phyloP scores from a whole-genome alignment of 2,329 filamentous ascomycete species.

The Ophiostoma sp. region DNA sequence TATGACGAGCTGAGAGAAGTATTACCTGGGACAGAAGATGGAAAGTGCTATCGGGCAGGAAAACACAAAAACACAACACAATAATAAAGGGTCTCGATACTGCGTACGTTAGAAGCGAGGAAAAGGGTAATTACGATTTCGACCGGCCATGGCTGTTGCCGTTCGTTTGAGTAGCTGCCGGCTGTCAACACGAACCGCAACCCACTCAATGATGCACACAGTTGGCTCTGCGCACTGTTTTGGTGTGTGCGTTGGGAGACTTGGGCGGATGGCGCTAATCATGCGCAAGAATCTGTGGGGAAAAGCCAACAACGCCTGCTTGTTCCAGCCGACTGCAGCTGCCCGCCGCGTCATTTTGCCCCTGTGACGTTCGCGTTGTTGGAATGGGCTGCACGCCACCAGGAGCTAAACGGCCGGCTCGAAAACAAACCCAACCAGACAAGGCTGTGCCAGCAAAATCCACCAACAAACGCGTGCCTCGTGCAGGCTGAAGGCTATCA shows the following conservation, averaged over 20 bases:
- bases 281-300: constrained; percentile 18
- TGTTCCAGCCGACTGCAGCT: not conserved
- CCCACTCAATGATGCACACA: not conserved
- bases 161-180: not conserved
- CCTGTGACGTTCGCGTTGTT: constrained; percentile 8
- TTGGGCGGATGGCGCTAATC: not conserved
- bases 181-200: not conserved
- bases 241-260: not conserved
- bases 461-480: not conserved
- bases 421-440: not conserved
- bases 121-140: not conserved
- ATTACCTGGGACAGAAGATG: not conserved
- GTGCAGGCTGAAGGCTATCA: not conserved
- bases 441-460: constrained; percentile 2
- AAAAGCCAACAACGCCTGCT: not conserved
- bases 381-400: constrained; percentile 17
- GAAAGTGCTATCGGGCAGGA: not conserved
- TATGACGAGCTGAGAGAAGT: not conserved
- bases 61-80: not conserved
- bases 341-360: constrained; percentile 9
- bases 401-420: not conserved
- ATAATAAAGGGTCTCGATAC: not conserved
- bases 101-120: not conserved
- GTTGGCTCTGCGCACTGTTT: not conserved
- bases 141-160: not conserved